Conservation (phyloP, 345 rosid species). For the Psidium friedrichsthalianum region DNA sequence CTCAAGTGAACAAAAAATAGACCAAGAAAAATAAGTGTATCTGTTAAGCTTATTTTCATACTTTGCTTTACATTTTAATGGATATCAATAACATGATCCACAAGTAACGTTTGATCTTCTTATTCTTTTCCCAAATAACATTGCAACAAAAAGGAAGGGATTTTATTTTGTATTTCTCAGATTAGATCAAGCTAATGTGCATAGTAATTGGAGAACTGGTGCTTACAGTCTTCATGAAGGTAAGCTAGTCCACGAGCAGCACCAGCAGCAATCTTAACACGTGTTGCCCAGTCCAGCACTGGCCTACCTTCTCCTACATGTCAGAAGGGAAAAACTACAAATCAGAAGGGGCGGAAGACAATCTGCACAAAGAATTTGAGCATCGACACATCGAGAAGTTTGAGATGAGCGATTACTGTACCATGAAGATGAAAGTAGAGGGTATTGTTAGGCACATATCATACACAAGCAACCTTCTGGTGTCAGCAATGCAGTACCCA, state of each 20-base stretch:
- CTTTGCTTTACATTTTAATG: neutral
- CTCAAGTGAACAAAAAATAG: neutral
- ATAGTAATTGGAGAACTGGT: neutral
- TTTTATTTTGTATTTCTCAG: neutral
- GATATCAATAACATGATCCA: neutral
- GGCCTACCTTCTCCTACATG: conserved; percentile 42
- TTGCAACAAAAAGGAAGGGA: neutral
- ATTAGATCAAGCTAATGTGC: neutral
- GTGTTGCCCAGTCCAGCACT: conserved; percentile 68
- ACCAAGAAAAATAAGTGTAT: neutral
- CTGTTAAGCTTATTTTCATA: neutral
- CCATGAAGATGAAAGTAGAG: conserved; percentile 96
- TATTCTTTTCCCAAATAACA: neutral
- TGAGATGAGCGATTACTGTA: conserved; percentile 13
- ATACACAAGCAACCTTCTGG: conserved; percentile 68
- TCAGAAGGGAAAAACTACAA: neutral
- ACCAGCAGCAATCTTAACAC: conserved; percentile 74
- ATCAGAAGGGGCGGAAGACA: neutral
- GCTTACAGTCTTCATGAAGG: conserved; percentile 96
- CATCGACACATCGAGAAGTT: neutral
- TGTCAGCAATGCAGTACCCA: conserved; percentile 86
- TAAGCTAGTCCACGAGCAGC: conserved; percentile 98
- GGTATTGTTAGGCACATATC: conserved; percentile 75
- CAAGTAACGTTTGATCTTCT: neutral
- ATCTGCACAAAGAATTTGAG: neutral